A percentile compares a stretch with the other conserved stretches of the same genome.
Conservation (phyloP, 192 early-diverging fungal species). For the Coemansia sp. region DNA sequence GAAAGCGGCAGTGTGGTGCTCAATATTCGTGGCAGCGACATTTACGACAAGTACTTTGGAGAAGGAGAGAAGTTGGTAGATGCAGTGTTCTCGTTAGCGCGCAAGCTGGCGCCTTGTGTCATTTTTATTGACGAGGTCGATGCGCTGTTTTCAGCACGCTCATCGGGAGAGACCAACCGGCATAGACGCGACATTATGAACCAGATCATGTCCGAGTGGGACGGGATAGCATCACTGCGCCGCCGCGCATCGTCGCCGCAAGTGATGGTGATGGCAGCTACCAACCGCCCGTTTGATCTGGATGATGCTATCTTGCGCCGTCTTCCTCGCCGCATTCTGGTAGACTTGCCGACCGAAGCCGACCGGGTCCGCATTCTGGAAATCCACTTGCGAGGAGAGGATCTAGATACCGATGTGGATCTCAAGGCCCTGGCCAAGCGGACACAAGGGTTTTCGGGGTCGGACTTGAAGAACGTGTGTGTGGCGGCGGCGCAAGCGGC, state of each 20-base stretch:
- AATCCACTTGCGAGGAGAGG: constrained; percentile 77
- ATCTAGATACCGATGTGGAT: constrained; percentile 58
- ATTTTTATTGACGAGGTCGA: constrained; percentile 98
- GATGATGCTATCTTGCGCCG: constrained; percentile 94
- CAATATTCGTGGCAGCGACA: constrained; percentile 72
- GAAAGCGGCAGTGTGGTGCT: constrained; percentile 75
- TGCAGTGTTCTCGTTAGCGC: constrained; percentile 88
- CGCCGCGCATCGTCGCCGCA: constrained; percentile 30
- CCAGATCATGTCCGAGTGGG: constrained; percentile 98
- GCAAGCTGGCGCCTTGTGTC: constrained; percentile 91
- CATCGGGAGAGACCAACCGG: constrained; percentile 55
- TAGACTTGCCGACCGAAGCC: constrained; percentile 80
- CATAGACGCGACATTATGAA: constrained; percentile 81
- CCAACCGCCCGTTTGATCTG: constrained; percentile 94
- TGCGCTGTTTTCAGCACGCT: constrained; percentile 76
- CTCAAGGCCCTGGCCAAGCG: constrained; percentile 64
- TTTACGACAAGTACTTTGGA: constrained; percentile 89
- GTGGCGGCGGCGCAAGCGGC: constrained; percentile 76
- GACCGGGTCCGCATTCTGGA: constrained; percentile 73
- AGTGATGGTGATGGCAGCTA: constrained; percentile 87
- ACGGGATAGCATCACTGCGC: constrained; percentile 75
- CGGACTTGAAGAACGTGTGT: constrained; percentile 93
- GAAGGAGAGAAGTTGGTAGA: constrained; percentile 96
- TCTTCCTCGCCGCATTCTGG: constrained; percentile 85
- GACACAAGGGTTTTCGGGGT: constrained; percentile 85